These are phyloP conservation scores for Amphirosellinia nigrospora DNA, from an alignment of 495 filamentous ascomycete genomes.

Conservation along the genomic window DNA sequence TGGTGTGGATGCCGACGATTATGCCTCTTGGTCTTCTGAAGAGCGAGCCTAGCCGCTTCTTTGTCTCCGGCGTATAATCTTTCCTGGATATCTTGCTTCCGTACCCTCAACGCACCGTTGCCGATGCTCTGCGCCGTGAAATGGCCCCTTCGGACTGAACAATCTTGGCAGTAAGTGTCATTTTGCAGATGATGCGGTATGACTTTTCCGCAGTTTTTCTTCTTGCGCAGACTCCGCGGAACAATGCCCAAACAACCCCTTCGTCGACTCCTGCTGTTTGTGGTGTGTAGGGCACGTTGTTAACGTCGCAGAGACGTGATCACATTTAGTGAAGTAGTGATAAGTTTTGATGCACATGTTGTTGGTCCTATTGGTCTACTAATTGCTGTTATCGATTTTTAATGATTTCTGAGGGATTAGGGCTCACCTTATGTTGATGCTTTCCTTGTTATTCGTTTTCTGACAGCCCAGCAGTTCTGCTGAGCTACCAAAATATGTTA, in stretches of 20 bases:
- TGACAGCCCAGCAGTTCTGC: not conserved
- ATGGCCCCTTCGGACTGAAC: conserved; percentile 20
- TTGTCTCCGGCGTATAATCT: conserved; percentile 19
- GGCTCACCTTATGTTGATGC: not conserved
- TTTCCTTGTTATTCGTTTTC: conserved; percentile 16
- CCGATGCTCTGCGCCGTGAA: conserved; percentile 25
- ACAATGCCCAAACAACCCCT: conserved; percentile 26
- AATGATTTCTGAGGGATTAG: not conserved
- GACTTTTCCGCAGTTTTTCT: conserved; percentile 34
- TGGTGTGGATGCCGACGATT: not conserved
- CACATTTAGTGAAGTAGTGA: conserved; percentile 33
- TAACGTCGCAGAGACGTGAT: conserved; percentile 33
- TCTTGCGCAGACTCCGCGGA: conserved; percentile 14
- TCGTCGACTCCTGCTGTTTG: conserved; percentile 29
- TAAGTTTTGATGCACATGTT: conserved; percentile 34
- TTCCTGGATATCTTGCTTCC: conserved; percentile 21
- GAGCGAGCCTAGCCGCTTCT: not conserved
- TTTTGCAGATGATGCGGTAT: conserved; percentile 30
- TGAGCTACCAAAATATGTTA: conserved; percentile 15
- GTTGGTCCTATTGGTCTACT: not conserved
- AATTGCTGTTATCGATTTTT: not conserved
- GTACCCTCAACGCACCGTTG: conserved; percentile 31
- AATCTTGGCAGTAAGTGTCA: conserved; percentile 29
- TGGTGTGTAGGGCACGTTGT: conserved; percentile 35
- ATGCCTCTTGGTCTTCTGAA: conserved; percentile 16